Evolutionary conservation across 2,329 filamentous ascomycete genomes (phyloP).

Genomic region (Dothiorella sarmentorum): DNA sequence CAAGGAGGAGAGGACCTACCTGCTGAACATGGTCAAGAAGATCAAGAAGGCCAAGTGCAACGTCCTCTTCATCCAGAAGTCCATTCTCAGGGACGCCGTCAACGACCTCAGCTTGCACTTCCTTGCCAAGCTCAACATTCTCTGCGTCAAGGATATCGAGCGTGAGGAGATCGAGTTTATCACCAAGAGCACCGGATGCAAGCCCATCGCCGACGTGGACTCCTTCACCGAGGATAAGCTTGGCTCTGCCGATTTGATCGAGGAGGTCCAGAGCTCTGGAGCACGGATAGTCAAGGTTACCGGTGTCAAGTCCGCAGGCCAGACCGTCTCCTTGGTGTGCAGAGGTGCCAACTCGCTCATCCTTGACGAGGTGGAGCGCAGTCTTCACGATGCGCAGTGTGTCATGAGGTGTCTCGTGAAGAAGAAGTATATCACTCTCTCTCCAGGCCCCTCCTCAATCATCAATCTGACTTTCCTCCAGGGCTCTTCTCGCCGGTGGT

Average conservation of each 20-base stretch:
- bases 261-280: conserved; percentile 84
- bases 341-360: conserved; percentile 93
- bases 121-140: conserved; percentile 92
- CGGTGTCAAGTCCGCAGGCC: conserved; percentile 75
- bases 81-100: conserved; percentile 93
- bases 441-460: no score
- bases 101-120: conserved; percentile 98
- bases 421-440: no score
- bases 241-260: conserved; percentile 85
- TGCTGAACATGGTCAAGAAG: conserved; percentile 99
- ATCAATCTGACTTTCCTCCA: no score
- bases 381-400: conserved; percentile 93
- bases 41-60: conserved; percentile 99
- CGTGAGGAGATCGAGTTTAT: conserved; percentile 98
- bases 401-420: conserved; percentile 97
- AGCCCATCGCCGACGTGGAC: conserved; percentile 96
- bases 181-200: conserved; percentile 98
- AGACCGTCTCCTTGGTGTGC: conserved; percentile 92
- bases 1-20: conserved; percentile 96
- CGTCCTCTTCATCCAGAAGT: conserved; percentile 96
- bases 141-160: conserved; percentile 96
- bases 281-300: conserved; percentile 93
- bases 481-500: conserved; percentile 93
- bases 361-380: conserved; percentile 94
- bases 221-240: conserved; percentile 99